A percentile compares a stretch with the other conserved stretches of the same genome.
phyloP scores from a whole-genome alignment of 2,329 filamentous ascomycete genomes.

The Aspergillus floridensis region DNA sequence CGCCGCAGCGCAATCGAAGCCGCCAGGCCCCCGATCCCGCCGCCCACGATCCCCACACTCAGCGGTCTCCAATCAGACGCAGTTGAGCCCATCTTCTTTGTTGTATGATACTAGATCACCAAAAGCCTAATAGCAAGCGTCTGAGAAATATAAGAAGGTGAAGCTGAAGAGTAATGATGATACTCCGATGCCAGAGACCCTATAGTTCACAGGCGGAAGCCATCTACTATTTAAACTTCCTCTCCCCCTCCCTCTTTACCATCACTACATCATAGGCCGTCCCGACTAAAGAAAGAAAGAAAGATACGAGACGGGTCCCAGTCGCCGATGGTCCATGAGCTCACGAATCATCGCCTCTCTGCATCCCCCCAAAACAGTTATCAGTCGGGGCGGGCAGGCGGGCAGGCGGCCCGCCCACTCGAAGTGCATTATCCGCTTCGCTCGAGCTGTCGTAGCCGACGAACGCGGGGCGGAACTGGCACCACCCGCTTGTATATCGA shows the following conservation, averaged over 20 bases:
- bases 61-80: slow-evolving; percentile 46
- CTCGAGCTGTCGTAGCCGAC: not conserved
- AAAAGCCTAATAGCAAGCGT: not conserved
- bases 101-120: slow-evolving; percentile 6
- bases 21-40: slow-evolving; percentile 55
- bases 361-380: not conserved
- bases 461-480: not conserved
- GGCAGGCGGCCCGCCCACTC: slow-evolving; percentile 3
- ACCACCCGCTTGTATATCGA: not conserved
- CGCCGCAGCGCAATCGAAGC: slow-evolving; percentile 53
- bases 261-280: not conserved
- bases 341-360: not conserved
- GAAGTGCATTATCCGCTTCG: not conserved
- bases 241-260: not conserved
- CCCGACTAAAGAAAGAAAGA: not conserved
- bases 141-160: not conserved
- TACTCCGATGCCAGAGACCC: too few relatives aligned
- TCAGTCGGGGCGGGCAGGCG: not conserved
- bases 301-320: not conserved
- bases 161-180: too few relatives aligned
- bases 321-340: not conserved
- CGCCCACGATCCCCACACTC: slow-evolving; percentile 49
- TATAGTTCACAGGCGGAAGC: not conserved
- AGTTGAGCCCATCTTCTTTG: slow-evolving; percentile 14
- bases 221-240: not conserved